A percentile compares a stretch with the other conserved stretches of the same genome.
phyloP scores from a whole-genome alignment of 2,329 filamentous ascomycete genomes.

The Penicillium sp. region DNA sequence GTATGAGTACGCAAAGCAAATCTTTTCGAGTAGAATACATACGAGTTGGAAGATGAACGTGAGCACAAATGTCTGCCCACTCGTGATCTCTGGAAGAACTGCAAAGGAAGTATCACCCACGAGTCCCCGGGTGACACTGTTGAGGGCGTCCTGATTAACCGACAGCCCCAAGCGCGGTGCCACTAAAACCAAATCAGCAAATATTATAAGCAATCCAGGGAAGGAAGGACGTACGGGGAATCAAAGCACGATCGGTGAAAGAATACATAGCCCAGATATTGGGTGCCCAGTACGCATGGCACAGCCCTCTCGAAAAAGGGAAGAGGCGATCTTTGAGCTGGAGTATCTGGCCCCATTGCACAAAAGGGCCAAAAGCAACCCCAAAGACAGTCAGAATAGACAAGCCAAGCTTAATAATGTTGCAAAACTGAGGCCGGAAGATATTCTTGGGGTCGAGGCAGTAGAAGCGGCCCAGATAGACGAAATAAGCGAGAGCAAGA shows the following conservation, averaged over 20 bases:
- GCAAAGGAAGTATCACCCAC: constrained; percentile 95
- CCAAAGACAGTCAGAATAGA: constrained; percentile 74
- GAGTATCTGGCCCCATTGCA: constrained; percentile 75
- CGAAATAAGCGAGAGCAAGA: constrained; percentile 92
- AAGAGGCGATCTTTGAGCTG: constrained; percentile 86
- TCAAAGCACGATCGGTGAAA: constrained; percentile 81
- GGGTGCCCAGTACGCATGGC: constrained; percentile 98
- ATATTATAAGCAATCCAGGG: not conserved
- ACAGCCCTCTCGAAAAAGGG: constrained; percentile 89
- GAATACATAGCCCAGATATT: constrained; percentile 98
- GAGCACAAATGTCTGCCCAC: constrained; percentile 77
- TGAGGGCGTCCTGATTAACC: constrained; percentile 74
- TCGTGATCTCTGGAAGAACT: constrained; percentile 83
- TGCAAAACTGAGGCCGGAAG: constrained; percentile 75
- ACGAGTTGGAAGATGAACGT: constrained; percentile 81
- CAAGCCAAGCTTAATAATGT: constrained; percentile 79
- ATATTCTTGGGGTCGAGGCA: constrained; percentile 79
- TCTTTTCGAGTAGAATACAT: constrained; percentile 25
- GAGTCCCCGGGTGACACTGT: constrained; percentile 88
- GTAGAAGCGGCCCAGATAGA: constrained; percentile 86
- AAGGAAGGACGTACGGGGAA: constrained; percentile 63
- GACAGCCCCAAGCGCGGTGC: constrained; percentile 78
- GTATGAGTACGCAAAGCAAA: constrained; percentile 18
- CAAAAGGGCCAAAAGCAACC: constrained; percentile 88
- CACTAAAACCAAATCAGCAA: constrained; percentile 58